phyloP scores from a whole-genome alignment of 225 moss, liverwort and hornwort genomes.

The Marchantia paleacea region DNA sequence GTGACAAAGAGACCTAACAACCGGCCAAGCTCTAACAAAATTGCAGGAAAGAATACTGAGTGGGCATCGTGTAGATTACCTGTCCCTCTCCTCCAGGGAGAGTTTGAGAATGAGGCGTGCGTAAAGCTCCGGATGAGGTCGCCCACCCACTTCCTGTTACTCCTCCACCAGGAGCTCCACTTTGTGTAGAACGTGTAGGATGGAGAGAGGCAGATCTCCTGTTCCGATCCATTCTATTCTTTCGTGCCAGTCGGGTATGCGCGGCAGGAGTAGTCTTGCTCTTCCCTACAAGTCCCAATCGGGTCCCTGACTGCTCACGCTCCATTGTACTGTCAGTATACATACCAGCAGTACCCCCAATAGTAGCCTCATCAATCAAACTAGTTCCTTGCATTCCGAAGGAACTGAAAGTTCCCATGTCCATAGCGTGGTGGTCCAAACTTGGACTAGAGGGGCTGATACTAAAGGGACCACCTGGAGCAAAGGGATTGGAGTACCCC shows the following conservation, averaged over 20 bases:
- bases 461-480: conserved; percentile 13
- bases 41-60: too few relatives aligned
- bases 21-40: too few relatives aligned
- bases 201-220: conserved; percentile 31
- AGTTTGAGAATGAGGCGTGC: conserved; percentile 16
- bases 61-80: neutral
- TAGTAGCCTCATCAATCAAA: conserved; percentile 20
- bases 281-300: conserved; percentile 15
- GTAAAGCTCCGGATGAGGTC: conserved; percentile 13
- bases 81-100: conserved; percentile 13
- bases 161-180: neutral
- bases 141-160: conserved; percentile 13
- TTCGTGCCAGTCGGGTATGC: conserved; percentile 41
- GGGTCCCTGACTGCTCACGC: conserved; percentile 14
- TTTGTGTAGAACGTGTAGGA: conserved; percentile 21
- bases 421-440: conserved; percentile 24
- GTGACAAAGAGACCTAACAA: too few relatives aligned
- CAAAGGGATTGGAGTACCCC: conserved; percentile 24
- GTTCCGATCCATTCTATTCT: conserved; percentile 45
- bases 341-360: conserved; percentile 1
- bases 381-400: conserved; percentile 23
- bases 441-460: conserved; percentile 30
- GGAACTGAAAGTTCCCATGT: conserved; percentile 26
- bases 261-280: conserved; percentile 34
- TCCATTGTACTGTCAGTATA: conserved; percentile 18